Base-by-base conservation (phyloP, 257 asterid genomes). In the Solanum appendiculatum region DNA sequence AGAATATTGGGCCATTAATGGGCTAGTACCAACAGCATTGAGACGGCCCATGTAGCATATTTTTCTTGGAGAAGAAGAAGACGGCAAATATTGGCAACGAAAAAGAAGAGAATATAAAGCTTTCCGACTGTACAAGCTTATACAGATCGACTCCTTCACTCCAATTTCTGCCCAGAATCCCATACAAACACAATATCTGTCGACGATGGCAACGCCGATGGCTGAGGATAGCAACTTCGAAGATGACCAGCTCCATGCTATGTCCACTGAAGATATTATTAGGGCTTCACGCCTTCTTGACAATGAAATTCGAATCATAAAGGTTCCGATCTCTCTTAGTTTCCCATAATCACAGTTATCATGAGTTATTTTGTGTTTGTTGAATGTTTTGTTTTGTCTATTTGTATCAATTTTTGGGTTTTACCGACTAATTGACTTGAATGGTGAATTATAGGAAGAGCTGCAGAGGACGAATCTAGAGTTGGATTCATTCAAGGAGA, bases 221-320 rank as follows among this genome's bases (percentile, higher is more conserved):
- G 96, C 87, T 5, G 98, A 94, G 78, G 99, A 96, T 89, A 87
- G 75, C 89, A 94, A 87, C 83, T 92, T 94, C 82, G 98, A 95
- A 87, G 98, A 95, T 34, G 98, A 95, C 75, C 97, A 94, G 92
- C 89, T 96, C 1, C 68, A 93, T 1, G 87, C 98, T 13, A 96
- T 96, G 98, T 91, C 93, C n/a, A 94, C 96, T 0, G 98, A 96
- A 4, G 99, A 96, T 82, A 90, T 96, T 69, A 86, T 77, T 86
- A 95, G 98, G 88, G 98, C 97, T 84, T 96, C 99, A 85, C 98
- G 99, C 66, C 95, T 96, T 23, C 97, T 96, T 46, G 98, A 95
- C 86, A 96, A 91, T 80, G 98, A 96, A 88, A 92, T 94, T 86
- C 95, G 98, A 56, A 90, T 94, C 87, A 92, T 91, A 86, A 95